phyloP scores from a whole-genome alignment of 2,329 filamentous ascomycete genomes.

The Claviceps pusilla region DNA sequence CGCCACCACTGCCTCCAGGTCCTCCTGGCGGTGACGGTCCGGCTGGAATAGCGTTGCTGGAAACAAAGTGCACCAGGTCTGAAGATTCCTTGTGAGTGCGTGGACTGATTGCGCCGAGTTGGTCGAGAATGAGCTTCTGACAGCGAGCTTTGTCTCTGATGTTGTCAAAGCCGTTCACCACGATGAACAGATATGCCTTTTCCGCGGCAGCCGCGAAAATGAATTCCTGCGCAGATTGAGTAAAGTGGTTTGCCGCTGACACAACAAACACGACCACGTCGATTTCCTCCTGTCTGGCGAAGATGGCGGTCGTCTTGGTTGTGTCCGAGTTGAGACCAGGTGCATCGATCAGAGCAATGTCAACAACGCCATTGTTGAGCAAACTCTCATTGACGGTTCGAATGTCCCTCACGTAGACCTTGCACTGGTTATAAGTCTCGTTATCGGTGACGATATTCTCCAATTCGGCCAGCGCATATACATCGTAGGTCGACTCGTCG shows the following conservation, averaged over 20 bases:
- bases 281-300: conserved; percentile 94
- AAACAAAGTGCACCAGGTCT: conserved; percentile 94
- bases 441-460: conserved; percentile 87
- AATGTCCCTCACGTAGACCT: conserved; percentile 87
- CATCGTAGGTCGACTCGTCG: conserved; percentile 87
- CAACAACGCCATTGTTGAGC: conserved; percentile 92
- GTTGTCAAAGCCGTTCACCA: conserved; percentile 92
- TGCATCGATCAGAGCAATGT: conserved; percentile 93
- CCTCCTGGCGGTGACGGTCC: conserved; percentile 42
- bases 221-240: conserved; percentile 92
- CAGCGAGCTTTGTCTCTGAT: conserved; percentile 86
- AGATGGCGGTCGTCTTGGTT: conserved; percentile 91
- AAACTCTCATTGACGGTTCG: conserved; percentile 82
- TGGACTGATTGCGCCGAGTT: conserved; percentile 75
- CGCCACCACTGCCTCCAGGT: conserved; percentile 38
- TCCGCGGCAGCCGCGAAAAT: conserved; percentile 90
- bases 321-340: conserved; percentile 93
- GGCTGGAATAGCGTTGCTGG: conserved; percentile 84
- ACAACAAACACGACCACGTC: conserved; percentile 98
- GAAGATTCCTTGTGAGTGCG: conserved; percentile 82
- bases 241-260: conserved; percentile 94
- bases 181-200: conserved; percentile 97
- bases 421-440: conserved; percentile 80
- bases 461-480: conserved; percentile 61
- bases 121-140: conserved; percentile 83